Conservation (phyloP, 306 rosid species). For the Hylodesmum podocarpum region DNA sequence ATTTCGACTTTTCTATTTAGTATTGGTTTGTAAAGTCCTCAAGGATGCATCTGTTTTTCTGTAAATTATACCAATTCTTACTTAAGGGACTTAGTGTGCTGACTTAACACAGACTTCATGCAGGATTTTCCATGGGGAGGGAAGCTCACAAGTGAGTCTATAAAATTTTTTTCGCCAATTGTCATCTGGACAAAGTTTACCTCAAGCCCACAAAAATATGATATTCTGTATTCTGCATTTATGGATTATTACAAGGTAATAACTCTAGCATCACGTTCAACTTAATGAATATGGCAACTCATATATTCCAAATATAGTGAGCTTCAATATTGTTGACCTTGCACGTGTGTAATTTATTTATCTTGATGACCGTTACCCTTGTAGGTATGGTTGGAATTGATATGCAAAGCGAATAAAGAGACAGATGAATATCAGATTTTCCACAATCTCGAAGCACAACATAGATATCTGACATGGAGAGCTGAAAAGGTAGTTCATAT, state of each 20-base stretch:
- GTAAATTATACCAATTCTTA: conserved; percentile 22
- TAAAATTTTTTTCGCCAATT: conserved; percentile 85
- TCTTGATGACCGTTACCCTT: neutral
- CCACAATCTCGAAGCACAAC: conserved; percentile 75
- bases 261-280: neutral
- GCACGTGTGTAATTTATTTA: neutral
- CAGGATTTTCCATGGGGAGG: conserved; percentile 99
- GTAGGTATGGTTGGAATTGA: conserved; percentile 78
- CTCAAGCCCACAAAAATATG: conserved; percentile 56
- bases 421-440: conserved; percentile 48
- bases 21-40: conserved; percentile 4
- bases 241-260: conserved; percentile 86
- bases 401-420: conserved; percentile 51
- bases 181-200: conserved; percentile 93
- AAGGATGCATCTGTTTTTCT: neutral
- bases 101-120: conserved; percentile 68
- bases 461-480: conserved; percentile 82
- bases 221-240: conserved; percentile 70
- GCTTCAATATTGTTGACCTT: conserved; percentile 8
- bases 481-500: conserved; percentile 66
- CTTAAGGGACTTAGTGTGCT: conserved; percentile 39
- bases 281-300: neutral
- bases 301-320: neutral
- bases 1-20: neutral
- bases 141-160: conserved; percentile 86